phyloP scores from a whole-genome alignment of 257 asterid species.

The Solanum sitiens region DNA sequence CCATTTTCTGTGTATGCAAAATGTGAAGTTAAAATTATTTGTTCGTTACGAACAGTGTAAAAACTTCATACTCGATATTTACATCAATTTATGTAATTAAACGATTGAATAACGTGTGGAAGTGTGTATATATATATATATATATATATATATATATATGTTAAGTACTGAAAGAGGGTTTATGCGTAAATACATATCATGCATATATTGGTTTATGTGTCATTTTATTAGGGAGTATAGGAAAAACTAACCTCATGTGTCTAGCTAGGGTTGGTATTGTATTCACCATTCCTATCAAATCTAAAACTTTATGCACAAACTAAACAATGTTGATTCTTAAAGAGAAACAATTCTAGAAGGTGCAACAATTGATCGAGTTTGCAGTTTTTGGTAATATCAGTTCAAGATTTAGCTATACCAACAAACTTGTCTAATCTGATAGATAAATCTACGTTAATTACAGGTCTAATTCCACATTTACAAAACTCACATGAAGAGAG shows the following conservation, averaged over 20 bases:
- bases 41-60: neutral
- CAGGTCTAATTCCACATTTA: neutral
- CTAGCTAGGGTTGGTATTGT: neutral
- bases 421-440: no score
- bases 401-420: neutral
- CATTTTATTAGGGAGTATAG: neutral
- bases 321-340: neutral
- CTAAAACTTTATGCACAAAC: neutral
- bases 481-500: neutral
- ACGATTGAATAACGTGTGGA: neutral
- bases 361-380: neutral
- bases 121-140: no score
- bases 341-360: neutral
- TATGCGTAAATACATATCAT: neutral
- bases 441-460: fast-evolving
- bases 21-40: neutral
- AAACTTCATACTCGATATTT: neutral
- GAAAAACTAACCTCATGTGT: neutral
- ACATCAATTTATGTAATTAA: neutral
- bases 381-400: neutral
- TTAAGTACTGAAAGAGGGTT: neutral
- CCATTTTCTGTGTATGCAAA: neutral
- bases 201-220: neutral
- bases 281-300: neutral
- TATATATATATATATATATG: neutral